Evolutionary conservation across 371 early-diverging fungal genomes (phyloP).

Genomic region (Apophysomyces trapeziformis): DNA sequence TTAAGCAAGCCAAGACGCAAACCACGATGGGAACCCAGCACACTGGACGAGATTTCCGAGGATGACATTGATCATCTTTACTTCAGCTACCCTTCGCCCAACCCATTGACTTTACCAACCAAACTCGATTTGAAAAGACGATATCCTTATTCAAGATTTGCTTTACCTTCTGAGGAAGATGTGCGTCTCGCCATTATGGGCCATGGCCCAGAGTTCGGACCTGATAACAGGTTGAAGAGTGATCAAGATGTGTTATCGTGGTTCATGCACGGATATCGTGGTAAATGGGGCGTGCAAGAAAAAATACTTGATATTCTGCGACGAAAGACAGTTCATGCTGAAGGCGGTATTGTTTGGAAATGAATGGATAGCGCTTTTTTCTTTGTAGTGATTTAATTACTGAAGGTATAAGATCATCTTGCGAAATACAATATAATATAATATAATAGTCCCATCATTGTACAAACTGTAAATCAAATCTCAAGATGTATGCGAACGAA

Average conservation of each 20-base stretch:
- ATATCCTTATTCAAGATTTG: constrained; percentile 77
- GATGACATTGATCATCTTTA: constrained; percentile 64
- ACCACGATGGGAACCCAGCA: constrained; percentile 19
- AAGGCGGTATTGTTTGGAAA: constrained; percentile 8
- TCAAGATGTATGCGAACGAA: too few relatives aligned
- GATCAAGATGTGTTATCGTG: constrained; percentile 70
- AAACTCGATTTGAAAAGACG: constrained; percentile 40
- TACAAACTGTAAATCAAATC: too few relatives aligned
- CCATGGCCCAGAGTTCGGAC: constrained; percentile 60
- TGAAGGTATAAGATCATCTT: too few relatives aligned
- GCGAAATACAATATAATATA: too few relatives aligned
- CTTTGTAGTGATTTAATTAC: too few relatives aligned
- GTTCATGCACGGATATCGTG: constrained; percentile 57
- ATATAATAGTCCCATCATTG: too few relatives aligned
- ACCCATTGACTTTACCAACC: constrained; percentile 38
- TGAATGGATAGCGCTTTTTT: neutral
- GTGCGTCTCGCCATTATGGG: constrained; percentile 65
- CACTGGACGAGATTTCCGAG: constrained; percentile 25
- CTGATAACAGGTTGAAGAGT: constrained; percentile 50
- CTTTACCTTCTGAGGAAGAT: constrained; percentile 82
- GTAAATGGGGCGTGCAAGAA: constrained; percentile 65
- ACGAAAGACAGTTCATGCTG: constrained; percentile 51
- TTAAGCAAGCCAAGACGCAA: constrained; percentile 20
- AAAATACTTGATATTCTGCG: constrained; percentile 68
- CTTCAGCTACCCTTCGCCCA: constrained; percentile 50